Conservation (phyloP, 176 grass and related monocot genomes). For the Zoysia pacifica region DNA sequence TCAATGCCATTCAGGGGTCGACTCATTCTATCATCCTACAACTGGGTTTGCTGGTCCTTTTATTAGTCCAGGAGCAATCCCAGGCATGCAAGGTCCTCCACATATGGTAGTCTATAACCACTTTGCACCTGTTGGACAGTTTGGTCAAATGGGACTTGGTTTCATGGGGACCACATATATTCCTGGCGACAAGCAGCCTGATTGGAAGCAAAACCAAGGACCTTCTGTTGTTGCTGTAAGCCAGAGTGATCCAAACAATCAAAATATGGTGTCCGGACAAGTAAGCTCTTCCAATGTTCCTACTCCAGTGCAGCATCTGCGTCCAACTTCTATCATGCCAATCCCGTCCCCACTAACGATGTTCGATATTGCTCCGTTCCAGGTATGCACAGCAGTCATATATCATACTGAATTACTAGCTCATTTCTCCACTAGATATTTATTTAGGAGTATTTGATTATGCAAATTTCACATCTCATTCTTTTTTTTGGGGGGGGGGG, state of each 20-base stretch:
- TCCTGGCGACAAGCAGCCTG: conserved; percentile 82
- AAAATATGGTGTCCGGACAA: conserved; percentile 67
- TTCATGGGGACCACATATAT: conserved; percentile 93
- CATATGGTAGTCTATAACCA: conserved; percentile 99
- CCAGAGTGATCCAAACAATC: conserved; percentile 63
- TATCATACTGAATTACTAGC: conserved; percentile 17
- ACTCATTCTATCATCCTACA: conserved; percentile 84
- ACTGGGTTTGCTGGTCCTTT: conserved; percentile 82
- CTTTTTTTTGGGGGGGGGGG: not conserved
- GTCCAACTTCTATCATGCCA: conserved; percentile 81
- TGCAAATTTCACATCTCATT: not conserved
- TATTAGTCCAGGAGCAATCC: conserved; percentile 83
- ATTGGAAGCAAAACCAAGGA: conserved; percentile 80
- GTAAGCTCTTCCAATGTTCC: conserved; percentile 55
- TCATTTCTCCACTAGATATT: conserved; percentile 3
- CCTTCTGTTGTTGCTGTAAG: conserved; percentile 55
- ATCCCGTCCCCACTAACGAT: conserved; percentile 74
- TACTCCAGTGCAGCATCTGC: conserved; percentile 68
- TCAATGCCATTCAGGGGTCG: conserved; percentile 71
- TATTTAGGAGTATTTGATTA: not conserved
- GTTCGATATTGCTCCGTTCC: conserved; percentile 94
- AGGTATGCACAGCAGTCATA: conserved; percentile 58
- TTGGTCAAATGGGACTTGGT: conserved; percentile 91
- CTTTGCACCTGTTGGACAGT: conserved; percentile 85
- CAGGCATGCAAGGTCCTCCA: conserved; percentile 81